Conservation (phyloP, 1,139 yeast species). For the Suhomyces kunorum region DNA sequence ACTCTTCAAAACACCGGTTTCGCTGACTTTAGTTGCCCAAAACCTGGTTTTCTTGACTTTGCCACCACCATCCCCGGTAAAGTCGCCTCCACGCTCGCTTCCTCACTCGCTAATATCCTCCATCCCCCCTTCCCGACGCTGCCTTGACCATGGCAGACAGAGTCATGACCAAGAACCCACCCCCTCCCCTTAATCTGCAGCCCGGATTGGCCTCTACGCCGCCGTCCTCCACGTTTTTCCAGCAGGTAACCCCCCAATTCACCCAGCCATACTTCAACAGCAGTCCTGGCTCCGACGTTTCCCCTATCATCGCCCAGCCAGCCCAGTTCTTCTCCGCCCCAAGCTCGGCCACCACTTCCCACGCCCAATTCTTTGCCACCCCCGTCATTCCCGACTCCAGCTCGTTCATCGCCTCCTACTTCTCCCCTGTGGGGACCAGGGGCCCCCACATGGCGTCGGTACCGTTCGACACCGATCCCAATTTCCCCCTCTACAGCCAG, state of each 20-base stretch:
- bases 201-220: conserved; percentile 9
- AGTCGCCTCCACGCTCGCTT: background rate
- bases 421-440: conserved; percentile 8
- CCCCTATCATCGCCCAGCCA: conserved; percentile 11
- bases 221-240: conserved; percentile 6
- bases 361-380: conserved; percentile 7
- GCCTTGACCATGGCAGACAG: conserved; percentile 1
- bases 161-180: conserved; percentile 2
- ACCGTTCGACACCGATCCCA: background rate
- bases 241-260: conserved; percentile 11
- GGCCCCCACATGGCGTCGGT: conserved; percentile 2
- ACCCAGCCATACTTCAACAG: conserved; percentile 11
- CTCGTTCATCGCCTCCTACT: conserved; percentile 4
- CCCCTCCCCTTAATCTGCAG: conserved; percentile 5
- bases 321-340: conserved; percentile 13
- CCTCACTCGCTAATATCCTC: background rate
- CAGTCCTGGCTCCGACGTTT: conserved; percentile 15
- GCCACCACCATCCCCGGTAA: no score
- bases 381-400: conserved; percentile 8
- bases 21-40: no score
- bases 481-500: background rate
- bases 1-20: no score
- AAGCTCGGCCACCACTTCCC: conserved; percentile 11
- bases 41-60: no score
- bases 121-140: background rate